Evolutionary conservation across 1,284 basidiomycete genomes (phyloP).

Genomic region (Papiliotrema laurentii): DNA sequence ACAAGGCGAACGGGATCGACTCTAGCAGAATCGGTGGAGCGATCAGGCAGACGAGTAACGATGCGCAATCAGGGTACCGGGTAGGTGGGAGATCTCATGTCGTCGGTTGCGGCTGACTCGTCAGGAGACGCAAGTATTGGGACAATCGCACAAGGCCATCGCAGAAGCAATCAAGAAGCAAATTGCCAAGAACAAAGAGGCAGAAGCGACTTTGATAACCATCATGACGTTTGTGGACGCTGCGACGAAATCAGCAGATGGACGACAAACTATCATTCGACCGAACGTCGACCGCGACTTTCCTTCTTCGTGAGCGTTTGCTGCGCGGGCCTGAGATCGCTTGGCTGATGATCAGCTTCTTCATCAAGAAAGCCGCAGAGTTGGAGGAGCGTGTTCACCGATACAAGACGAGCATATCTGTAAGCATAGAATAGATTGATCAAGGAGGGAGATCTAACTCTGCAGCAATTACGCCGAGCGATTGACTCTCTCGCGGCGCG

Average conservation of each 20-base stretch:
- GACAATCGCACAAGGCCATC: constrained; percentile 29
- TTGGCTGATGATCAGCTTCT: constrained; percentile 23
- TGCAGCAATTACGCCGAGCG: constrained; percentile 33
- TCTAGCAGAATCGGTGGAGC: constrained; percentile 32
- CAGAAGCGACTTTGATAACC: constrained; percentile 30
- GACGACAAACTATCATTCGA: constrained; percentile 26
- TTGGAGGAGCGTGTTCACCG: constrained; percentile 34
- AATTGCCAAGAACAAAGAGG: constrained; percentile 21
- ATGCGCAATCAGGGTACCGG: constrained; percentile 37
- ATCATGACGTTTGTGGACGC: constrained; percentile 43
- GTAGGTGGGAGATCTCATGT: constrained; percentile 11
- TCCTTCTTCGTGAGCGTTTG: constrained; percentile 31
- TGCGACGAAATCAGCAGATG: constrained; percentile 33
- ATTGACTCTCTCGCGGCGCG: constrained; percentile 30
- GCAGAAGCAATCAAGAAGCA: constrained; percentile 26
- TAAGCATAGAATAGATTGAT: constrained; percentile 9
- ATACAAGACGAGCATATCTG: constrained; percentile 37
- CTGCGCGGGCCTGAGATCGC: neutral
- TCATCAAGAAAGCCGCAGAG: constrained; percentile 23
- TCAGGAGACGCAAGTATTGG: constrained; percentile 35
- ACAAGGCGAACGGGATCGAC: constrained; percentile 25
- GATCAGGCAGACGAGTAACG: constrained; percentile 37
- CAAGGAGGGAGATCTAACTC: neutral
- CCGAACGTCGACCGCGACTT: constrained; percentile 38
- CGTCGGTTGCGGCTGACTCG: neutral